phyloP scores from a whole-genome alignment of 768 basidiomycete genomes.

The Suillus subluteus region DNA sequence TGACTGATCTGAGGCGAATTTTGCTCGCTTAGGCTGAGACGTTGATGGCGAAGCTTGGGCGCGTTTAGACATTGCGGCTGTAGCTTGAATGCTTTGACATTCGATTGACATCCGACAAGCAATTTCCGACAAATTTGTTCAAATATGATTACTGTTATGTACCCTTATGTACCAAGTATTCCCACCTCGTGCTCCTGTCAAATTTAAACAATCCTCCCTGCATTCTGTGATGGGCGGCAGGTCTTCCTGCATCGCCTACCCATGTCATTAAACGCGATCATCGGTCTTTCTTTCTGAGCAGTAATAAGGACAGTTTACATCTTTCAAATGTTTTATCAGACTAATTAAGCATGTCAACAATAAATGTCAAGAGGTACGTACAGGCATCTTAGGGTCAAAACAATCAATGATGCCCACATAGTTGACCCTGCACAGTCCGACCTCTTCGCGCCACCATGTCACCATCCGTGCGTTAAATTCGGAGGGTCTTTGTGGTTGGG shows the following conservation, averaged over 20 bases:
- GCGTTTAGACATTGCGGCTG: conserved; percentile 16
- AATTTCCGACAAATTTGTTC: conserved; percentile 4
- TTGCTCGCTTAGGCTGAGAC: conserved; percentile 26
- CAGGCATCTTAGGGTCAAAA: not conserved
- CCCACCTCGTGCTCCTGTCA: conserved; percentile 5
- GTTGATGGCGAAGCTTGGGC: conserved; percentile 13
- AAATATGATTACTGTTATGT: not conserved
- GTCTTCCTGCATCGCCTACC: not conserved
- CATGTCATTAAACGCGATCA: conserved; percentile 6
- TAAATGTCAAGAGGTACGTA: not conserved
- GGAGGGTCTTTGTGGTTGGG: conserved; percentile 4
- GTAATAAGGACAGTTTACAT: not conserved
- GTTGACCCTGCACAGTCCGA: conserved; percentile 1
- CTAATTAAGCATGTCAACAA: not conserved
- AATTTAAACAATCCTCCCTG: conserved; percentile 2
- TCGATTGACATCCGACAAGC: conserved; percentile 5
- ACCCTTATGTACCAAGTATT: not conserved
- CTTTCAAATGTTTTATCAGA: not conserved
- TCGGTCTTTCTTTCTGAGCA: not conserved
- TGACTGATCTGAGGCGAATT: conserved; percentile 21
- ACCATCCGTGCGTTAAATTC: not conserved
- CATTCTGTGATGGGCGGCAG: conserved; percentile 2
- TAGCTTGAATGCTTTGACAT: not conserved
- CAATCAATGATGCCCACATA: not conserved
- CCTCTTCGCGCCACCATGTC: conserved; percentile 9